These are phyloP conservation scores for Chamaenerion angustifolium DNA, from an alignment of 345 rosid species.

Conservation along the genomic window DNA sequence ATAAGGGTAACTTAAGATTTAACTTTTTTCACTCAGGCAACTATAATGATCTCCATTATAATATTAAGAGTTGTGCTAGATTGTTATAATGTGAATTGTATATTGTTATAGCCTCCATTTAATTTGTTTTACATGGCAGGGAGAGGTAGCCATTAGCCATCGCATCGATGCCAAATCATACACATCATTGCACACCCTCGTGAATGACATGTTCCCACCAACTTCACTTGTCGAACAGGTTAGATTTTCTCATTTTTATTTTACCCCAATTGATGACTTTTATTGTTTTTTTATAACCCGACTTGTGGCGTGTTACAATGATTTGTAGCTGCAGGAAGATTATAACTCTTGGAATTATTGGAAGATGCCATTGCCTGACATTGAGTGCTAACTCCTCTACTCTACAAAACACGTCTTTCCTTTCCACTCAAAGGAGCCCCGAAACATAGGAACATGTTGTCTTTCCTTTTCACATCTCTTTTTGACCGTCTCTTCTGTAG, in stretches of 20 bases:
- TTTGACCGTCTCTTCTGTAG: too few relatives aligned
- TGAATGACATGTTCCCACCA: slow-evolving; percentile 86
- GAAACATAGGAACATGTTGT: too few relatives aligned
- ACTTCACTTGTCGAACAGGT: slow-evolving; percentile 76
- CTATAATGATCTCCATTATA: neutral
- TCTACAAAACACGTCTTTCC: neutral
- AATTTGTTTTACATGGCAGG: slow-evolving; percentile 25
- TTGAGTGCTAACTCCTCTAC: slow-evolving; percentile 17
- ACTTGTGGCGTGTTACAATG: neutral
- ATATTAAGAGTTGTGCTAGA: neutral
- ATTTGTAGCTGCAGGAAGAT: slow-evolving; percentile 49
- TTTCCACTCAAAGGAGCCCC: neutral
- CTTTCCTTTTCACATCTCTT: too few relatives aligned
- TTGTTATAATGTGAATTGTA: too few relatives aligned
- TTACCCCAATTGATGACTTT: neutral
- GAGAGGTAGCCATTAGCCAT: slow-evolving; percentile 85
- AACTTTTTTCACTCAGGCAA: too few relatives aligned
- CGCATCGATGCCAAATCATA: slow-evolving; percentile 60
- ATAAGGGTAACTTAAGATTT: too few relatives aligned
- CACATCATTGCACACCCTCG: slow-evolving; percentile 80
- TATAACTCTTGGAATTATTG: slow-evolving; percentile 77
- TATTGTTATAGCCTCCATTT: neutral
- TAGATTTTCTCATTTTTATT: neutral
- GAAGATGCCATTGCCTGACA: slow-evolving; percentile 51
- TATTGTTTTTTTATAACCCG: neutral